Evolutionary conservation across 2,329 filamentous ascomycete genomes (phyloP).

Genomic region (Saccharata proteae): DNA sequence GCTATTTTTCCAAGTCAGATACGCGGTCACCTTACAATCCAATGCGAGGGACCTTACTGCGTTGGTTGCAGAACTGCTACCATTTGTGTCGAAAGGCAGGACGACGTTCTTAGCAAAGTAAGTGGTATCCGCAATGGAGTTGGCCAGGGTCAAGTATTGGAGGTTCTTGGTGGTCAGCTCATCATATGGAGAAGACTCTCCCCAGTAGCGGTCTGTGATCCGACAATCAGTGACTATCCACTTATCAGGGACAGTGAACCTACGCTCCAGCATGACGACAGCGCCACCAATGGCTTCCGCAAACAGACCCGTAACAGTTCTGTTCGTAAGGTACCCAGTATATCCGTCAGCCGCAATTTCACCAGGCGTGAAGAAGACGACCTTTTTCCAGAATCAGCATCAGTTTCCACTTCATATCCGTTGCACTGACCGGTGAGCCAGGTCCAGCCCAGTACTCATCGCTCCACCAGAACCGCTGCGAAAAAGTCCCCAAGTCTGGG

Average conservation of each 20-base stretch:
- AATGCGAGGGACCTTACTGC: too few relatives aligned
- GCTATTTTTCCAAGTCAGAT: too few relatives aligned
- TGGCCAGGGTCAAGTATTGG: constrained; percentile 41
- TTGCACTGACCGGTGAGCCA: constrained; percentile 35
- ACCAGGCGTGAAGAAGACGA: constrained; percentile 40
- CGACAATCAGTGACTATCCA: not conserved
- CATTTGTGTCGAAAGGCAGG: constrained; percentile 41
- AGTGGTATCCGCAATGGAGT: constrained; percentile 42
- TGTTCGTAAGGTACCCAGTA: constrained; percentile 38
- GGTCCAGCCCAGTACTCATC: constrained; percentile 41
- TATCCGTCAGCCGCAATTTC: constrained; percentile 38
- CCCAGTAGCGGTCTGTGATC: constrained; percentile 42
- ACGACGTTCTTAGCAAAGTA: constrained; percentile 42
- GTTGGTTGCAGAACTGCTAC: constrained; percentile 36
- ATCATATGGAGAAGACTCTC: constrained; percentile 41
- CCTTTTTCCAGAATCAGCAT: not conserved
- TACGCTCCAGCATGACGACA: constrained; percentile 41
- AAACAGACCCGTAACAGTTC: constrained; percentile 37
- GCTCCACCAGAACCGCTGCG: constrained; percentile 43
- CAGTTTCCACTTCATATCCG: not conserved
- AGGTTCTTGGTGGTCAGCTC: constrained; percentile 41
- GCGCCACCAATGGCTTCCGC: constrained; percentile 43
- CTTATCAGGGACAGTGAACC: not conserved
- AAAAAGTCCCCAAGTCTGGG: constrained; percentile 43
- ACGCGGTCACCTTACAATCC: too few relatives aligned